Conservation (phyloP, 768 basidiomycete species). For the Tricholoma sp. region DNA sequence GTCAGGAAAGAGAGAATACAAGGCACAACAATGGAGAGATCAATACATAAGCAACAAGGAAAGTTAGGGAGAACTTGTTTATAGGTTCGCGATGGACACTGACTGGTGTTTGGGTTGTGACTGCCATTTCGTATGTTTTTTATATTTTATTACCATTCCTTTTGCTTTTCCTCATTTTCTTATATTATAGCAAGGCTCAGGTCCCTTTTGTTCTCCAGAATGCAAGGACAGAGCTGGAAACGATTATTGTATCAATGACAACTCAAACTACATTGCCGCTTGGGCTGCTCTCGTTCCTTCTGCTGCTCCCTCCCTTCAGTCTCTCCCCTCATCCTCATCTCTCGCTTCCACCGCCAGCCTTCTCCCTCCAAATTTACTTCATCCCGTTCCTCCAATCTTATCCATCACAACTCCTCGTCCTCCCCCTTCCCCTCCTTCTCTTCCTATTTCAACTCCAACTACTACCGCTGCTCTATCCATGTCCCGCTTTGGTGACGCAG, state of each 20-base stretch:
- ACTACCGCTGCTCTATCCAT: constrained; percentile 27
- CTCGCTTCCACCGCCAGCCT: constrained; percentile 7
- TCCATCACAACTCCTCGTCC: constrained; percentile 40
- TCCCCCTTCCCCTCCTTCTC: constrained; percentile 21
- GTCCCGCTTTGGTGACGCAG: constrained; percentile 19
- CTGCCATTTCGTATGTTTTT: constrained; percentile 46
- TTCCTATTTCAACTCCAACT: constrained; percentile 30
- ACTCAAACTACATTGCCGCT: constrained; percentile 39
- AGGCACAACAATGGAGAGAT: no score
- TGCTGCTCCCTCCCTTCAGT: constrained; percentile 14
- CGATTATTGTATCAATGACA: constrained; percentile 18
- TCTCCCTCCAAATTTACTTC: constrained; percentile 34
- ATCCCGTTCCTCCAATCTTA: constrained; percentile 44
- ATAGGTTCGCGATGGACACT: constrained; percentile 41
- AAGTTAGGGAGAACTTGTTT: no score
- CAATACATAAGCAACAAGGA: no score
- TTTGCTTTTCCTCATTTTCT: constrained; percentile 21
- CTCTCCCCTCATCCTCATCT: constrained; percentile 15
- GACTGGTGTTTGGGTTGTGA: constrained; percentile 71
- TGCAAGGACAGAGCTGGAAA: constrained; percentile 31
- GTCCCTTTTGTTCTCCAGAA: constrained; percentile 49
- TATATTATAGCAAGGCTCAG: constrained; percentile 24
- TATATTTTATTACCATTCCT: constrained; percentile 4
- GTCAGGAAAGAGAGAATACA: no score
- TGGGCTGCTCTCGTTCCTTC: constrained; percentile 40